A percentile compares a stretch with the other conserved stretches of the same genome.
Conservation (phyloP, 352 stramenopile species). For the Pythium brassicae region DNA sequence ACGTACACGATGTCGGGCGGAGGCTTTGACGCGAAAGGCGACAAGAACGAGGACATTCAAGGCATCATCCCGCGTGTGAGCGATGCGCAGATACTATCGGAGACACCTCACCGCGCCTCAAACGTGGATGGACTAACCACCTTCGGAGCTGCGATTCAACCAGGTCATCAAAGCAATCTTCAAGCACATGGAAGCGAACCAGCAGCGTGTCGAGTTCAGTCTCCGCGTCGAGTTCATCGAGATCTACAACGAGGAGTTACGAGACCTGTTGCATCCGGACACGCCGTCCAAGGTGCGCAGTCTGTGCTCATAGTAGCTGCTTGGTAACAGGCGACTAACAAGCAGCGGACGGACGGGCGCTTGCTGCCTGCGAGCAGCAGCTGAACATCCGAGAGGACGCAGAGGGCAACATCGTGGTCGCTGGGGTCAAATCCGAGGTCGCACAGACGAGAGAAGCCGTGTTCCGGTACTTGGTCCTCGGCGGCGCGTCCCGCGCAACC, state of each 20-base stretch:
- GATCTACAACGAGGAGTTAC: conserved; percentile 98
- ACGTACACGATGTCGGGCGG: conserved; percentile 93
- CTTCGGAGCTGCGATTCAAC: neutral
- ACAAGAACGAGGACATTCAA: conserved; percentile 53
- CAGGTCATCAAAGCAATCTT: conserved; percentile 75
- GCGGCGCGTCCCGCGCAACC: conserved; percentile 71
- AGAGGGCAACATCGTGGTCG: conserved; percentile 74
- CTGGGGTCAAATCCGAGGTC: conserved; percentile 78
- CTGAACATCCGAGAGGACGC: conserved; percentile 75
- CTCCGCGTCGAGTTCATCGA: conserved; percentile 95
- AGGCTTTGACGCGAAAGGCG: conserved; percentile 45
- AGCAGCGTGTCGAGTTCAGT: conserved; percentile 65
- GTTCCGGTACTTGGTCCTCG: conserved; percentile 75
- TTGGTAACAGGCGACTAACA: too few relatives aligned
- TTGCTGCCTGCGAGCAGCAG: conserved; percentile 23
- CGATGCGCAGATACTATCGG: conserved; percentile 5
- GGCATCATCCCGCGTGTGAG: conserved; percentile 86
- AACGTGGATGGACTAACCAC: too few relatives aligned
- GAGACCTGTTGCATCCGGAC: conserved; percentile 90
- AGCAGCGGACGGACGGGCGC: neutral
- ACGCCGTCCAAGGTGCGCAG: conserved; percentile 53
- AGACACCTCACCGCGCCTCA: neutral
- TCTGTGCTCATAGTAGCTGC: too few relatives aligned
- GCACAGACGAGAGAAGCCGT: conserved; percentile 78
- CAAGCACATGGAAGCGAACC: conserved; percentile 41